Evolutionary conservation across 345 rosid species (phyloP).

Genomic region (Eucalyptus albens): DNA sequence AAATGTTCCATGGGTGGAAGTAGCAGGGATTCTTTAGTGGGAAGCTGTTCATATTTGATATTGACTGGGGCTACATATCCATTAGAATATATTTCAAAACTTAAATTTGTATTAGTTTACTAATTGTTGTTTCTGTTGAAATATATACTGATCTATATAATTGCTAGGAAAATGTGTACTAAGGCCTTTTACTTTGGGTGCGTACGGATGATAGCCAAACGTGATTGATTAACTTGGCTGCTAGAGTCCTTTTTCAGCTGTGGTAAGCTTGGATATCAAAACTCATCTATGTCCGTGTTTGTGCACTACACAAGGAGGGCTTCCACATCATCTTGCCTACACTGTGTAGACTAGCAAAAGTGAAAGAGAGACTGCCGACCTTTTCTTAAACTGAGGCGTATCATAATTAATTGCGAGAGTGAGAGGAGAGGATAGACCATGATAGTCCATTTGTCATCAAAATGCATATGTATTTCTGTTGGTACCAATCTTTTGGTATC

Average conservation of each 20-base stretch:
- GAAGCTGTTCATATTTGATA: not conserved
- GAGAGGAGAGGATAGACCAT: not conserved
- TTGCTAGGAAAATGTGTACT: not conserved
- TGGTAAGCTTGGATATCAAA: not conserved
- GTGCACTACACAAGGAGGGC: not conserved
- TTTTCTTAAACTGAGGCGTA: not conserved
- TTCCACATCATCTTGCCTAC: not conserved
- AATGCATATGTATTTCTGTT: not conserved
- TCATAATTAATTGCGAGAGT: not conserved
- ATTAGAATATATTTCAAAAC: not conserved
- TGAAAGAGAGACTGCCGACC: not conserved
- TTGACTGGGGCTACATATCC: not conserved
- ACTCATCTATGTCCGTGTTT: not conserved
- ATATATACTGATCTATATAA: not conserved
- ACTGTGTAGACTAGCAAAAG: not conserved
- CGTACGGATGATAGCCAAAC: not conserved
- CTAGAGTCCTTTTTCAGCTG: not conserved
- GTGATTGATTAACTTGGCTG: not conserved
- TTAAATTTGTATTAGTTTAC: not conserved
- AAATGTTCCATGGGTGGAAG: not conserved
- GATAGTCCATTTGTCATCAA: not conserved
- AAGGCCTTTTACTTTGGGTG: not conserved
- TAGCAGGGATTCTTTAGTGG: not conserved
- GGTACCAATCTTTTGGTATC: not conserved
- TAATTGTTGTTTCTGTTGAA: not conserved